Evolutionary conservation across 257 asterid genomes (phyloP).

Genomic region (Scutellaria galericulata): DNA sequence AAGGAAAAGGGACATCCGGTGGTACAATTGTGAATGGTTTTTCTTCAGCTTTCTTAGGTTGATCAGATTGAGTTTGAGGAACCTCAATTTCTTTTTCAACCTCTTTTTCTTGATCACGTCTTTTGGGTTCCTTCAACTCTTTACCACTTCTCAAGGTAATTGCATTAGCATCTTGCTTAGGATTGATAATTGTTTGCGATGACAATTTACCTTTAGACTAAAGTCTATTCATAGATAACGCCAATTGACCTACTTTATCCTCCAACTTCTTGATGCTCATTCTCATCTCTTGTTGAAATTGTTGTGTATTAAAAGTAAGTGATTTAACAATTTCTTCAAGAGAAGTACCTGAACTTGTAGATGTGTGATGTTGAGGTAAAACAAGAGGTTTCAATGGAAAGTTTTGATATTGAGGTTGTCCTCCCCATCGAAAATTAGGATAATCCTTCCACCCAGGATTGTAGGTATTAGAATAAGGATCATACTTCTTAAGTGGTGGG

Average conservation of each 20-base stretch:
- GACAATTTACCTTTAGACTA: neutral
- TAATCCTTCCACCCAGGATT: no score
- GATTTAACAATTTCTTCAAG: neutral
- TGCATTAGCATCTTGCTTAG: no score
- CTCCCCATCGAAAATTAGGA: neutral
- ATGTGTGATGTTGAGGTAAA: neutral
- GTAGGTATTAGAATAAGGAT: no score
- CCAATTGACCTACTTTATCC: neutral
- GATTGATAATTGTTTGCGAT: no score
- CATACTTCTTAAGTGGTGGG: neutral
- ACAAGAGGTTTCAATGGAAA: neutral
- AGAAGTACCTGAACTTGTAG: neutral
- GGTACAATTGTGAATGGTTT: neutral
- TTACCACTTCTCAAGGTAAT: no score
- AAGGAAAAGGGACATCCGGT: neutral
- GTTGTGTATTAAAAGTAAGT: neutral
- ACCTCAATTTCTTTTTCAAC: neutral
- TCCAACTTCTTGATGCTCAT: neutral
- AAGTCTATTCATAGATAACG: neutral
- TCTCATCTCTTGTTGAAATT: neutral
- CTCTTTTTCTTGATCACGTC: no score
- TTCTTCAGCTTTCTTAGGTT: neutral
- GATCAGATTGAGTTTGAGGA: neutral
- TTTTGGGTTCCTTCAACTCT: no score
- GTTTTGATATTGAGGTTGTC: neutral